Evolutionary conservation across 2,329 filamentous ascomycete species (phyloP).

Genomic region (Aspergillus pseudoglaucus): DNA sequence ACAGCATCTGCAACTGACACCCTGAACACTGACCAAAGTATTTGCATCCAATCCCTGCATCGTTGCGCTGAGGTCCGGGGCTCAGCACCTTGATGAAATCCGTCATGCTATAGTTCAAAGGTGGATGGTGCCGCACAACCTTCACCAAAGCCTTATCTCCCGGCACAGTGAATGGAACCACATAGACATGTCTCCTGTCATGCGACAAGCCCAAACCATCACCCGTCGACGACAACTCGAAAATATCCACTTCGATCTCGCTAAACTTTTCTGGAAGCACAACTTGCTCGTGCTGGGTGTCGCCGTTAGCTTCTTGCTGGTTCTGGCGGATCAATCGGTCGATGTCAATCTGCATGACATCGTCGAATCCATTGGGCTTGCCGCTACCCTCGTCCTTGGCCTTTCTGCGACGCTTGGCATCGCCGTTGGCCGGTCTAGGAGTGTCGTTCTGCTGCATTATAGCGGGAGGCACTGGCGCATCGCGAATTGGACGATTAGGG

Average conservation of each 20-base stretch:
- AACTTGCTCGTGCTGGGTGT: constrained; percentile 15
- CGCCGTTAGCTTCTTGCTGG: constrained; percentile 21
- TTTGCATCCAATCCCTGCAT: constrained; percentile 67
- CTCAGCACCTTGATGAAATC: constrained; percentile 74
- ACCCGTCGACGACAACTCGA: constrained; percentile 80
- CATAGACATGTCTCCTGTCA: constrained; percentile 64
- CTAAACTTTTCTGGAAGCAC: constrained; percentile 59
- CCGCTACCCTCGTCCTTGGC: constrained; percentile 53
- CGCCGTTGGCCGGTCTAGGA: constrained; percentile 18
- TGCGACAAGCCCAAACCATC: constrained; percentile 76
- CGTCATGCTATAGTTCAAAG: constrained; percentile 64
- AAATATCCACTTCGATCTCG: constrained; percentile 76
- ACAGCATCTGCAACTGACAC: constrained; percentile 96
- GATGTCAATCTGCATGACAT: constrained; percentile 61
- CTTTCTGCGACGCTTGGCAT: constrained; percentile 38
- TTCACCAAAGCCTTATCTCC: constrained; percentile 76
- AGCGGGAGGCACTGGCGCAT: constrained; percentile 16
- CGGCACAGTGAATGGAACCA: constrained; percentile 81
- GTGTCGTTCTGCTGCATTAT: constrained; percentile 20
- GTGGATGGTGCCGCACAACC: constrained; percentile 63
- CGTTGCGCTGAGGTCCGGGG: constrained; percentile 69
- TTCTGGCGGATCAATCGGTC: constrained; percentile 35
- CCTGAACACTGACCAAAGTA: constrained; percentile 87
- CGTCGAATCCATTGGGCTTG: constrained; percentile 57
- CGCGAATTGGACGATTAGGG: constrained; percentile 1